A percentile compares a stretch with the other conserved stretches of the same genome.
Conservation (phyloP, 2,329 filamentous ascomycete genomes). For the Pseudocercospora musae region DNA sequence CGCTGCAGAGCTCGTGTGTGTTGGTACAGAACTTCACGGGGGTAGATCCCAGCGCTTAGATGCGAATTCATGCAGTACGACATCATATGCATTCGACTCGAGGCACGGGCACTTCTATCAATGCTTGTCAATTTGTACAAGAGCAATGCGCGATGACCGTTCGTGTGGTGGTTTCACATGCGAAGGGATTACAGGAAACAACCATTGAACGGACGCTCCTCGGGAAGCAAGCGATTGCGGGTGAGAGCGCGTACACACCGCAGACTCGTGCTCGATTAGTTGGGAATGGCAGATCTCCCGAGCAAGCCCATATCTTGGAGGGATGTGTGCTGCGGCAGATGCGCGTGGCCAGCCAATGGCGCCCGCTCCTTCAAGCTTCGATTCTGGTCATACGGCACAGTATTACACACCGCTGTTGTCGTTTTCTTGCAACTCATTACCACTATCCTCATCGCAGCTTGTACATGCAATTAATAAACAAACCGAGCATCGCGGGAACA, state of each 20-base stretch:
- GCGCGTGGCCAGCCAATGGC: background rate
- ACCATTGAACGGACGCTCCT: background rate
- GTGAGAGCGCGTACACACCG: background rate
- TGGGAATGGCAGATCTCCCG: constrained; percentile 1
- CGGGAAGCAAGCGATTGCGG: background rate
- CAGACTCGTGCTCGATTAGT: background rate
- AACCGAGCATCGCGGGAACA: background rate
- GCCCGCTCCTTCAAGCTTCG: background rate
- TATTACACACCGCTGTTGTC: background rate
- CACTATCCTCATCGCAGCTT: background rate
- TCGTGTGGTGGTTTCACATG: background rate
- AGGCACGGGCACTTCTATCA: background rate
- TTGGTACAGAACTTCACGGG: background rate
- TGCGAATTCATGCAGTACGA: background rate
- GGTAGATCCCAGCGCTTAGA: constrained; percentile 2
- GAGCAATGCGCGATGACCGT: background rate
- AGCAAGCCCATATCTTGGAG: background rate
- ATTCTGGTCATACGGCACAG: background rate
- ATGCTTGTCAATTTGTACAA: background rate
- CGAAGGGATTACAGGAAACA: constrained; percentile 1
- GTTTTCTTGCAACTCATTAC: background rate
- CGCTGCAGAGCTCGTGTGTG: constrained; percentile 1
- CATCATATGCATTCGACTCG: background rate
- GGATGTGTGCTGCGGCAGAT: constrained; percentile 3
- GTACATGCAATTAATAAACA: background rate